Base-by-base conservation (phyloP, 2,329 filamentous ascomycete species). In the Fusarium setosum region DNA sequence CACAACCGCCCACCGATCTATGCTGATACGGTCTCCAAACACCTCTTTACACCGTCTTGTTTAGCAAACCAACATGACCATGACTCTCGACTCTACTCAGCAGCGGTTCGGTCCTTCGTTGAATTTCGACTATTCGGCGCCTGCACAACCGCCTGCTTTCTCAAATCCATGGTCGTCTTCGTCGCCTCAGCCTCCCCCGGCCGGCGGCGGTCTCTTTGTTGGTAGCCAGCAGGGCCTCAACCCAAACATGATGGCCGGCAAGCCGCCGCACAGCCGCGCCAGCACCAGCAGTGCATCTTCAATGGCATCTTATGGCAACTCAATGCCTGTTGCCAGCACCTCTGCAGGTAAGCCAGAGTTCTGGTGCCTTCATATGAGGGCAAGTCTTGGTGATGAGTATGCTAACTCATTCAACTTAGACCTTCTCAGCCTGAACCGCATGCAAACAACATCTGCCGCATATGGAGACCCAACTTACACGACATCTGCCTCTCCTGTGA, bases 41-140 rank as follows among this genome's bases (percentile, higher is more conserved):
- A 64, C 40, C 61, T 31, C 20, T 24, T n/a, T 29, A 58, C 59
- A 54, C 59, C 56, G 60, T 56, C 61, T 44, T 55, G 50, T 56
- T n/a, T 54, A 40, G 56, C 44, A 60, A 61, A 55, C 70, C 82
- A 88, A 80, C 79, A 97, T 97, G 94, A 96, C 93, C 82, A 97
- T 97, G 93, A 92, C 94, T 80, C 88, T 97, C 84, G 93, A 97
- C 83, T 89, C 89, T 75, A 92, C 94, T 79, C 93, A 95, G 82
- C 92, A 89, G 83, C 88, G 88, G 78, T 92, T 91, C 82, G 92
- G 87, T 75, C 87, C 85, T 75, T 81, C 86, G 77, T 80, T 97
- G 83, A 89, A 88, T 79, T 96, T 95, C 84, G 92, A 95, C 78
- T 93, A 92, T 80, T 80, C 83, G 60, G 77, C 80, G 32, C 76